A percentile compares a stretch with the other conserved stretches of the same genome.
Conservation (phyloP, 1,284 basidiomycete species). For the Crucibulum parvulum region DNA sequence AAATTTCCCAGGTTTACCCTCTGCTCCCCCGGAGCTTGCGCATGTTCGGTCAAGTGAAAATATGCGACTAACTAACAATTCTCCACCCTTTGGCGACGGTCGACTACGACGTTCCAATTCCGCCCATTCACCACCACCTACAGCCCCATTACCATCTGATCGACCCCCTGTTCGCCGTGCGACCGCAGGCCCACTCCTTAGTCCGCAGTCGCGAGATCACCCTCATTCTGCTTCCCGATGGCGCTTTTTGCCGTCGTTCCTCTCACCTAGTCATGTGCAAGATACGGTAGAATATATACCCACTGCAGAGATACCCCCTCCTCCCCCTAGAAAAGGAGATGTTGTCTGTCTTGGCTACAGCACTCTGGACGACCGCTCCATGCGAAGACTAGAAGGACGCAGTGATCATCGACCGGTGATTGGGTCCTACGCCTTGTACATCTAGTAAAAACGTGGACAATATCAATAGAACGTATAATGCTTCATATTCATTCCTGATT, state of each 20-base stretch:
- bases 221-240: slow-evolving; percentile 4
- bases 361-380: slow-evolving; percentile 78
- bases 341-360: slow-evolving; percentile 73
- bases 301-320: slow-evolving; percentile 6
- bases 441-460: slow-evolving; percentile 21
- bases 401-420: slow-evolving; percentile 85
- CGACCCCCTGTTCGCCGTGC: slow-evolving; percentile 11
- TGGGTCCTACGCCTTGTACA: slow-evolving; percentile 71
- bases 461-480: no score
- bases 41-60: slow-evolving; percentile 12
- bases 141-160: slow-evolving; percentile 19
- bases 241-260: slow-evolving; percentile 24
- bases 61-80: slow-evolving; percentile 19
- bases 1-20: neutral
- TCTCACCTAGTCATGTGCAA: slow-evolving; percentile 23
- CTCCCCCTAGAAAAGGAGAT: slow-evolving; percentile 55
- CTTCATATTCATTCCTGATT: no score
- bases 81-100: slow-evolving; percentile 3
- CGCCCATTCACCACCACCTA: slow-evolving; percentile 25
- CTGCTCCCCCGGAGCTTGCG: neutral
- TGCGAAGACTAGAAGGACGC: slow-evolving; percentile 78
- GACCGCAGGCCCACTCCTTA: slow-evolving; percentile 16
- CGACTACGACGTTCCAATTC: slow-evolving; percentile 23
- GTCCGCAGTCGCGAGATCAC: slow-evolving; percentile 26
- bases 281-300: slow-evolving; percentile 10